Conservation (phyloP, 352 stramenopile species). For the Pelagophyceae sp. region DNA sequence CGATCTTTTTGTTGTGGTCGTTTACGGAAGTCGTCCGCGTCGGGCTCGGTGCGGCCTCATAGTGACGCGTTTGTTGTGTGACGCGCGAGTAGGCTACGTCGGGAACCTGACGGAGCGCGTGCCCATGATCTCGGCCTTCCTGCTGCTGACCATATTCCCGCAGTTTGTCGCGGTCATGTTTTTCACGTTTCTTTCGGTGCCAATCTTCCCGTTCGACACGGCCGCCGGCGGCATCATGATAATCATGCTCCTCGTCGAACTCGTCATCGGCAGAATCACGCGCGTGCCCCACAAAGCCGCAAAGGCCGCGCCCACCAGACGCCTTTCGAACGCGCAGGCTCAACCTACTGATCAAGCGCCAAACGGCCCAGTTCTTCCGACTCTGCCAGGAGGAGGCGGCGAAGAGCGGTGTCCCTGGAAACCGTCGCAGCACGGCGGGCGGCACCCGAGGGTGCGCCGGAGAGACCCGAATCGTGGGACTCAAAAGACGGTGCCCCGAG, state of each 20-base stretch:
- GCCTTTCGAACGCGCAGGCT: no score
- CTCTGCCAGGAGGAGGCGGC: conserved; percentile 24
- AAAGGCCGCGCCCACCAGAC: no score
- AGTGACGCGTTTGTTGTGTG: no score
- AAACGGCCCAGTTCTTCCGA: conserved; percentile 29
- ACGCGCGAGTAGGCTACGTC: conserved; percentile 18
- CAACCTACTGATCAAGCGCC: conserved; percentile 21
- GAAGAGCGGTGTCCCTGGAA: no score
- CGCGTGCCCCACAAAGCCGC: no score
- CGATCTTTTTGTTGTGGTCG: conserved; percentile 11
- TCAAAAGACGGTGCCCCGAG: no score
- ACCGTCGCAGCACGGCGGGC: no score
- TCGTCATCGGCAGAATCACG: conserved; percentile 23
- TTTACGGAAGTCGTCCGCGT: background rate
- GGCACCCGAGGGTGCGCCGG: no score
- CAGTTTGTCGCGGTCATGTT: conserved; percentile 16
- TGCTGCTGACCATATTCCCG: conserved; percentile 29
- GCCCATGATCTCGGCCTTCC: conserved; percentile 28
- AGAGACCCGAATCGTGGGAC: no score
- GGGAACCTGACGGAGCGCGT: conserved; percentile 27
- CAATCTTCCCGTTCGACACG: conserved; percentile 25
- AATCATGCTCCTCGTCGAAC: conserved; percentile 22
- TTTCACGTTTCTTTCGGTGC: conserved; percentile 3
- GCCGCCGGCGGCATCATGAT: conserved; percentile 22
- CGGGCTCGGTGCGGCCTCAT: background rate